A percentile compares a stretch with the other conserved stretches of the same genome.
Evolutionary conservation across 2,329 filamentous ascomycete species (phyloP).

Genomic region (Botrytis fragariae): DNA sequence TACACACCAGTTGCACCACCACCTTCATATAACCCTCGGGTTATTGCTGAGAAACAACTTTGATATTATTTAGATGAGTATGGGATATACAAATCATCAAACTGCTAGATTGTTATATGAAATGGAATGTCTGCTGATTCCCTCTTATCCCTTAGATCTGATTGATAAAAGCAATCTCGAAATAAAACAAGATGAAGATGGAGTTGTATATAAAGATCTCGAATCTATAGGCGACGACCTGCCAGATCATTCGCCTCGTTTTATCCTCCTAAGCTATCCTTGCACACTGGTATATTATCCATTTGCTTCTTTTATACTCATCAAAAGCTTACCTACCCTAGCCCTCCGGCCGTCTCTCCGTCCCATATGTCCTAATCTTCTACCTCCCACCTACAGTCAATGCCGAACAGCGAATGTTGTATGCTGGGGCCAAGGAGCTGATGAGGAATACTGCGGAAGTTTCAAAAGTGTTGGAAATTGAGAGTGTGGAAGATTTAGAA

Average conservation of each 20-base stretch:
- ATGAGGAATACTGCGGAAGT: constrained; percentile 92
- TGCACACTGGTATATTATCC: constrained; percentile 68
- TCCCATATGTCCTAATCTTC: constrained; percentile 93
- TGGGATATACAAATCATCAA: background rate
- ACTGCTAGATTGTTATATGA: background rate
- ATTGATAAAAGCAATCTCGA: constrained; percentile 91
- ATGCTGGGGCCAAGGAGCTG: constrained; percentile 92
- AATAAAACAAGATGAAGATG: constrained; percentile 78
- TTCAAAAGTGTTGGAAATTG: constrained; percentile 82
- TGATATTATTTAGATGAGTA: constrained; percentile 27
- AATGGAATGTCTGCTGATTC: background rate
- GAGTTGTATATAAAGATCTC: constrained; percentile 75
- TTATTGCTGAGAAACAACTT: constrained; percentile 19
- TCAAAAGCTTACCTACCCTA: constrained; percentile 40
- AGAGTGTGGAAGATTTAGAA: constrained; percentile 74
- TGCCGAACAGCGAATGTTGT: constrained; percentile 83
- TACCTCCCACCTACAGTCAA: constrained; percentile 94
- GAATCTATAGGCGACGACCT: constrained; percentile 82
- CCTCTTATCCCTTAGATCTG: constrained; percentile 56
- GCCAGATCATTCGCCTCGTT: constrained; percentile 87
- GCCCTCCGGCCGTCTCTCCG: constrained; percentile 78
- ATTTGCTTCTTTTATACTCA: background rate
- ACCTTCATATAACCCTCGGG: background rate
- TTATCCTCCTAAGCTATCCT: constrained; percentile 86
- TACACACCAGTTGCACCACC: constrained; percentile 2